Evolutionary conservation across 1,139 yeast genomes (phyloP).

Genomic region (Yamadazyma diddensiae): DNA sequence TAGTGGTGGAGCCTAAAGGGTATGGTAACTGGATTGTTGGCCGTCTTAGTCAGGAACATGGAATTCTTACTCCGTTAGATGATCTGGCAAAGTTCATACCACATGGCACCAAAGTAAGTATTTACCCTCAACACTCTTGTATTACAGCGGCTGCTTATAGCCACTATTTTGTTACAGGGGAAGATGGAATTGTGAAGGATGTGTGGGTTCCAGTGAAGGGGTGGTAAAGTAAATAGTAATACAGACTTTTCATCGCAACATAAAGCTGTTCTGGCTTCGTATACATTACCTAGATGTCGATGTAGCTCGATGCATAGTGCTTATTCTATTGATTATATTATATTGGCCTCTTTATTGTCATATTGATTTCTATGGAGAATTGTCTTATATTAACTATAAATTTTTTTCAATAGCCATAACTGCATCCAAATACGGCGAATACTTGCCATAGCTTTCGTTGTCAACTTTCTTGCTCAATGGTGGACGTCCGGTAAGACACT

Average conservation of each 20-base stretch:
- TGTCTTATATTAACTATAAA: conserved; percentile 3
- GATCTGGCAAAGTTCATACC: conserved; percentile 36
- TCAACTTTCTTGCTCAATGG: conserved; percentile 17
- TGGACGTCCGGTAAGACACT: conserved; percentile 21
- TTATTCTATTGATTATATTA: too few relatives aligned
- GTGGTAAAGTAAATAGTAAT: conserved; percentile 24
- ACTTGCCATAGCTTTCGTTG: conserved; percentile 10
- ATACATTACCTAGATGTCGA: too few relatives aligned
- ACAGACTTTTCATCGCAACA: too few relatives aligned
- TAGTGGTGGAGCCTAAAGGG: conserved; percentile 29
- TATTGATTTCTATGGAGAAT: too few relatives aligned
- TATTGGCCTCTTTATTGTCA: too few relatives aligned
- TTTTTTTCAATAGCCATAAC: conserved; percentile 12
- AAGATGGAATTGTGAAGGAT: conserved; percentile 51
- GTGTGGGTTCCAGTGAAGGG: conserved; percentile 74
- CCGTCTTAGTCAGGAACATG: conserved; percentile 64
- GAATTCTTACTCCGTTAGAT: conserved; percentile 44
- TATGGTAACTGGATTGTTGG: conserved; percentile 54
- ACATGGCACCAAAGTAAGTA: conserved; percentile 51
- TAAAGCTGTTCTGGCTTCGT: too few relatives aligned
- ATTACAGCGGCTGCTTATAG: conserved; percentile 67
- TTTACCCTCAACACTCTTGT: conserved; percentile 74
- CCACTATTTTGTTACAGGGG: conserved; percentile 55
- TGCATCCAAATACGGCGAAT: conserved; percentile 13
- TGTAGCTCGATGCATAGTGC: too few relatives aligned